Conservation (phyloP, 2,329 filamentous ascomycete species). For the Escovopsis sp. region DNA sequence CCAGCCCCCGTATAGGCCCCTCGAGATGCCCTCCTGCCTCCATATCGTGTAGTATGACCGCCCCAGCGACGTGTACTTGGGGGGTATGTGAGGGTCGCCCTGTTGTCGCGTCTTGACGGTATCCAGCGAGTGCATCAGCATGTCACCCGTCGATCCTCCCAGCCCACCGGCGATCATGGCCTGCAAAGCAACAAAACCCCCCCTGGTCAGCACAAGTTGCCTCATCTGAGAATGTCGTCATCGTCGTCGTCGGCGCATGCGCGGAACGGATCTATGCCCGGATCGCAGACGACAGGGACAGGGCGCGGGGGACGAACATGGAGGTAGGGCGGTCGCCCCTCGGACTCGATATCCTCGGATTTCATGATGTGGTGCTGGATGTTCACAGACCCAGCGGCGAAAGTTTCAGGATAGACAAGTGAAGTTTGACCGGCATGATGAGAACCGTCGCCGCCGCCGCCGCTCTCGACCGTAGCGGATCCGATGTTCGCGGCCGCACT, state of each 20-base stretch:
- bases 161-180: slow-evolving; percentile 91
- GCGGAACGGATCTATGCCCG: no score
- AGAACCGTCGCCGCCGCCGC: slow-evolving; percentile 5
- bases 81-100: slow-evolving; percentile 82
- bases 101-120: slow-evolving; percentile 98
- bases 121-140: slow-evolving; percentile 97
- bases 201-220: slow-evolving; percentile 2
- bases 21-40: slow-evolving; percentile 74
- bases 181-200: slow-evolving; percentile 27
- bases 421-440: slow-evolving; percentile 19
- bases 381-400: slow-evolving; percentile 12
- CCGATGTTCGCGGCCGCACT: slow-evolving; percentile 3
- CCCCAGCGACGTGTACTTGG: slow-evolving; percentile 82
- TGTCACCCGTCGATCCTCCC: slow-evolving; percentile 84
- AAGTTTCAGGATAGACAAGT: slow-evolving; percentile 13
- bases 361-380: slow-evolving; percentile 20
- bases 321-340: slow-evolving; percentile 29
- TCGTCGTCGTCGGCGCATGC: no score
- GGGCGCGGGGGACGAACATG: slow-evolving; percentile 21
- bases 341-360: slow-evolving; percentile 24
- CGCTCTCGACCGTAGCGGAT: slow-evolving; percentile 4
- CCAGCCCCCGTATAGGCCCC: slow-evolving; percentile 88
- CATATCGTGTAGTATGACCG: slow-evolving; percentile 88
- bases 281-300: background rate
- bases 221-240: background rate